Percentiles rank a stretch among this genome's conserved stretches.
phyloP scores from a whole-genome alignment of 2,329 filamentous ascomycete species.

The Colletotrichum cereale region DNA sequence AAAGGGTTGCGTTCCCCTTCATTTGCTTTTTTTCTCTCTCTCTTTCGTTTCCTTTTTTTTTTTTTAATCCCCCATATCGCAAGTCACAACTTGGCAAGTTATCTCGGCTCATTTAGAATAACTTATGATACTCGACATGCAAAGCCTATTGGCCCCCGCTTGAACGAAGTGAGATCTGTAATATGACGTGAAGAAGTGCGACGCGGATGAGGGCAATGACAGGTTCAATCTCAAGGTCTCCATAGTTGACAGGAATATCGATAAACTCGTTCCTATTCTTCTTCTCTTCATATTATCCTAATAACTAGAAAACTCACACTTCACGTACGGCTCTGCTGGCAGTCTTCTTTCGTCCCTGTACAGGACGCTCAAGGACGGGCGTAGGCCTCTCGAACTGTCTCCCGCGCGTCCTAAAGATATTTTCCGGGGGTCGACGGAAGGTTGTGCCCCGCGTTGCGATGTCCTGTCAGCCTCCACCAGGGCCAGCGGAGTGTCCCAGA shows the following conservation, averaged over 20 bases:
- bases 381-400: neutral
- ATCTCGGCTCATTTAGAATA: constrained; percentile 20
- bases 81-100: neutral
- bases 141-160: neutral
- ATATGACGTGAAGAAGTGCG: neutral
- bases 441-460: too few species aligned
- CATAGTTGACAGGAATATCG: neutral
- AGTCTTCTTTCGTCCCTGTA: neutral
- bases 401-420: neutral
- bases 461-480: neutral
- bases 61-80: neutral
- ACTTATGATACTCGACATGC: neutral
- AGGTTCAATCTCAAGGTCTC: neutral
- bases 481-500: neutral
- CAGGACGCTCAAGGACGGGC: neutral
- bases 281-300: too few species aligned
- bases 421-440: too few species aligned
- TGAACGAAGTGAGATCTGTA: neutral
- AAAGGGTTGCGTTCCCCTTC: neutral
- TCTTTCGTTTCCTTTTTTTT: neutral
- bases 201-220: accelerated
- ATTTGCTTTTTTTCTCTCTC: neutral
- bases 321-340: too few species aligned
- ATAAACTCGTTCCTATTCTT: too few species aligned
- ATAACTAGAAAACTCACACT: too few species aligned